Base-by-base conservation (phyloP, 768 basidiomycete genomes). In the Xerocomus potaroensis region DNA sequence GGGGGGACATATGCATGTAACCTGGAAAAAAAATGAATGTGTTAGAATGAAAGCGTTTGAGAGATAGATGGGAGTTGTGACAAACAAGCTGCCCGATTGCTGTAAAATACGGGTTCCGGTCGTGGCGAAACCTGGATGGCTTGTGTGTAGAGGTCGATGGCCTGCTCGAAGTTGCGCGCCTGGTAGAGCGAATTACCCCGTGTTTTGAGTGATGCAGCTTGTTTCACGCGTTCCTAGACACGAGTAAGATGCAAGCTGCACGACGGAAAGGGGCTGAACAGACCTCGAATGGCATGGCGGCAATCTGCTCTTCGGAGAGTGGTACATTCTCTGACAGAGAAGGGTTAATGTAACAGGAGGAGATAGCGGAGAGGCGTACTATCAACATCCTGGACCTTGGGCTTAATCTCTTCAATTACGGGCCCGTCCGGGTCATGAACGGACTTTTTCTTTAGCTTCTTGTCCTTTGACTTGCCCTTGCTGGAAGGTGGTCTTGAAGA, bases 1-100 rank as follows among this genome's bases (percentile, higher is more conserved):
- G 89, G 3, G 91, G 91, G 11, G 76, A 69, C 75, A 94, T 82
- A 75, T 95, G 93, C 66, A 95, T 80, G 68, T 94, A 96, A 67
- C 91, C 91, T 91, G 44, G 8, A 11, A 45, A 19, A 15, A 18
- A n/a, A n/a, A n/a, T n/a, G n/a, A n/a, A 6, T 15, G 24, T 30
- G 38, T 11, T 26, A 11, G 26, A 33, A 42, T 18, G 22, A 42
- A 11, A 21, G 8, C 4, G 23, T 26, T 22, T 19, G 24, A n/a
- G 24, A 26, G 38, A 39, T 39, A 16, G 23, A 41, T 22, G 18
- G 19, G 21, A 24, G 4, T 11, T 21, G 26, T 15, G 18, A 58
- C 84, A 46, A 49, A 91, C 95, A 97, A 51, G 96, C 96, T 32
- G 95, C 96, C 42, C 96, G 84, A 68, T 99, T 99, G 68, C 89